These are phyloP conservation scores for Kappamyces sp. DNA, from an alignment of 192 early-diverging fungal genomes.

Conservation along the genomic window DNA sequence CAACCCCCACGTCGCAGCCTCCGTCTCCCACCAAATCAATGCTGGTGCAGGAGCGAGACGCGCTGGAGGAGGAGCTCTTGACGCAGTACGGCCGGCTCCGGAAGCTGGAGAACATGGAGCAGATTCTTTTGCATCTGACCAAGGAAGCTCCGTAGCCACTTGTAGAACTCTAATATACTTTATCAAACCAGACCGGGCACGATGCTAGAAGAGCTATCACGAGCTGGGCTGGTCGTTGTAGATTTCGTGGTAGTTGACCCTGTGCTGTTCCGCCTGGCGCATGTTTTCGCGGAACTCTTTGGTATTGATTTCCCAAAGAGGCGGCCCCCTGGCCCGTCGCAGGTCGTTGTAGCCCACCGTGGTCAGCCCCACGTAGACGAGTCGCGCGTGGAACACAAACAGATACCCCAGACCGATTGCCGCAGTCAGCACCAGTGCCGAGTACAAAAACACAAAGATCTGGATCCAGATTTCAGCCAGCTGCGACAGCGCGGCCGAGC, in stretches of 20 bases:
- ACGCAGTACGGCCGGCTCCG: neutral
- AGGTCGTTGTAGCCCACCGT: constrained; percentile 3
- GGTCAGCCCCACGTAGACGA: constrained; percentile 6
- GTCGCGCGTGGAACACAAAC: too few species aligned
- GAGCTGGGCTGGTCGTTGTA: too few species aligned
- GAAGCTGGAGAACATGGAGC: neutral
- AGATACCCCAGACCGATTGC: too few species aligned
- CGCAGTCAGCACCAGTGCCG: too few species aligned
- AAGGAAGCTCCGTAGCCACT: too few species aligned
- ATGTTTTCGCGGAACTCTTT: constrained; percentile 5
- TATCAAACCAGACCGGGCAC: too few species aligned
- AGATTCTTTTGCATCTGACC: too few species aligned
- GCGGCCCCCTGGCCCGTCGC: constrained; percentile 6
- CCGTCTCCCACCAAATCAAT: constrained; percentile 11
- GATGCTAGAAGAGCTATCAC: too few species aligned
- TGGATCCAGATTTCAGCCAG: too few species aligned
- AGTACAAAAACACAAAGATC: too few species aligned
- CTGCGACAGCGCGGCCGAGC: too few species aligned
- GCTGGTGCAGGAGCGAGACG: constrained; percentile 1
- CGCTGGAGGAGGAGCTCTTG: constrained; percentile 1
- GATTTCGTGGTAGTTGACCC: neutral
- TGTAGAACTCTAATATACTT: too few species aligned
- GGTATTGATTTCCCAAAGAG: constrained; percentile 10
- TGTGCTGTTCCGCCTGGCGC: neutral
- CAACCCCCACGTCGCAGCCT: neutral